phyloP scores from a whole-genome alignment of 441 rosid species.

The Croton laevigatus region DNA sequence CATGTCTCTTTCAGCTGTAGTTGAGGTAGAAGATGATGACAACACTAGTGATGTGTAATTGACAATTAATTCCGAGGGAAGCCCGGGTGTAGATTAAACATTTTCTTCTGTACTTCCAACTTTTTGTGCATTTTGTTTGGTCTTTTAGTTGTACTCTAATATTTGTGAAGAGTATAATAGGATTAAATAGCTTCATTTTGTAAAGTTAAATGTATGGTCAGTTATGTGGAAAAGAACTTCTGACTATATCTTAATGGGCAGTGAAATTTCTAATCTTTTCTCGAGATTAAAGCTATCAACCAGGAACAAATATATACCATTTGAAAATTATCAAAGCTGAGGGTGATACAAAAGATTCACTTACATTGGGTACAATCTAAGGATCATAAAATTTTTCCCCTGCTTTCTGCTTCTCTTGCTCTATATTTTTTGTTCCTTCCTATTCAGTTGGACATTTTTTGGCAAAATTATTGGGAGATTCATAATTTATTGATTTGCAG shows the following conservation, averaged over 20 bases:
- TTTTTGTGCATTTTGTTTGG: background rate
- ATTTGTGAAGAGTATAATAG: too few relatives aligned
- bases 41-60: constrained; percentile 13
- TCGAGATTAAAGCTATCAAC: too few relatives aligned
- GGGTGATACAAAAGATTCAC: background rate
- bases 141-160: too few relatives aligned
- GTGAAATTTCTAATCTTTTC: background rate
- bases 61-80: background rate
- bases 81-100: background rate
- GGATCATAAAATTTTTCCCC: background rate
- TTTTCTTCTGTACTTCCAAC: background rate
- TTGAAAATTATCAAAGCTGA: background rate
- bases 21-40: constrained; percentile 28
- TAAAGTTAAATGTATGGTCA: too few relatives aligned
- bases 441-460: too few relatives aligned
- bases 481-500: background rate
- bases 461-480: background rate
- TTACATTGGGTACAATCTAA: background rate
- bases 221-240: background rate
- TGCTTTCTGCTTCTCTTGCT: background rate
- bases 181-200: background rate
- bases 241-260: background rate
- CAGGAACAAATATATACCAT: background rate
- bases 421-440: background rate
- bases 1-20: constrained; percentile 36